Evolutionary conservation across 2,329 filamentous ascomycete genomes (phyloP).

Genomic region (Zasmidium angulare): DNA sequence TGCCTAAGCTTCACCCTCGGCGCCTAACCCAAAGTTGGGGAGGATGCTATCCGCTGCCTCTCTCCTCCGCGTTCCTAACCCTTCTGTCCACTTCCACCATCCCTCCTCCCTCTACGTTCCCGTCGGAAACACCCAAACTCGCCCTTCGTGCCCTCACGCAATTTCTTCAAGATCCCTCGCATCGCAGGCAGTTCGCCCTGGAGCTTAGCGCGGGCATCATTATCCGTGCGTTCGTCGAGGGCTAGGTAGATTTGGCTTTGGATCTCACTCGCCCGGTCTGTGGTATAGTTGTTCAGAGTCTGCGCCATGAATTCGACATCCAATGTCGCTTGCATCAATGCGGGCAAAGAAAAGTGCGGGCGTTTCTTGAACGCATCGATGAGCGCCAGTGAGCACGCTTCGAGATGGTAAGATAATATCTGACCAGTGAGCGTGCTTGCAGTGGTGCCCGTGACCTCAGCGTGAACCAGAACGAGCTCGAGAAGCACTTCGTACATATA

Average conservation of each 20-base stretch:
- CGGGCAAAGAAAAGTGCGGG: constrained; percentile 68
- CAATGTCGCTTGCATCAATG: constrained; percentile 93
- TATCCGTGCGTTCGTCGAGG: constrained; percentile 84
- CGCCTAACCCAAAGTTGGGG: neutral
- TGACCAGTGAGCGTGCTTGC: constrained; percentile 73
- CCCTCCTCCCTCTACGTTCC: constrained; percentile 18
- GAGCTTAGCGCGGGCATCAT: constrained; percentile 73
- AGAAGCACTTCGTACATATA: constrained; percentile 90
- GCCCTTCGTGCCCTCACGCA: constrained; percentile 77
- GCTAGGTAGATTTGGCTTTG: constrained; percentile 92
- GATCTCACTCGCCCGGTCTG: constrained; percentile 73
- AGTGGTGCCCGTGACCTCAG: constrained; percentile 45
- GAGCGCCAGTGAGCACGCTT: constrained; percentile 76
- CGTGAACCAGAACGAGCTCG: constrained; percentile 84
- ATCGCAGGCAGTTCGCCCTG: constrained; percentile 89
- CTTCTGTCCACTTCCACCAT: constrained; percentile 10
- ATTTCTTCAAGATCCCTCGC: constrained; percentile 78
- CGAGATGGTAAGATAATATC: constrained; percentile 82
- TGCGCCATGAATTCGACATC: constrained; percentile 97
- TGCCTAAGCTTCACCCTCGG: neutral
- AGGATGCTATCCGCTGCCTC: neutral
- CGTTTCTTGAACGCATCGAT: constrained; percentile 72
- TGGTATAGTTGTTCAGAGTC: constrained; percentile 86
- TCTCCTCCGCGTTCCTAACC: neutral
- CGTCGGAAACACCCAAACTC: constrained; percentile 60